A percentile compares a stretch with the other conserved stretches of the same genome.
Evolutionary conservation across 192 early-diverging fungal species (phyloP).

Genomic region (Backusella morwellensis): DNA sequence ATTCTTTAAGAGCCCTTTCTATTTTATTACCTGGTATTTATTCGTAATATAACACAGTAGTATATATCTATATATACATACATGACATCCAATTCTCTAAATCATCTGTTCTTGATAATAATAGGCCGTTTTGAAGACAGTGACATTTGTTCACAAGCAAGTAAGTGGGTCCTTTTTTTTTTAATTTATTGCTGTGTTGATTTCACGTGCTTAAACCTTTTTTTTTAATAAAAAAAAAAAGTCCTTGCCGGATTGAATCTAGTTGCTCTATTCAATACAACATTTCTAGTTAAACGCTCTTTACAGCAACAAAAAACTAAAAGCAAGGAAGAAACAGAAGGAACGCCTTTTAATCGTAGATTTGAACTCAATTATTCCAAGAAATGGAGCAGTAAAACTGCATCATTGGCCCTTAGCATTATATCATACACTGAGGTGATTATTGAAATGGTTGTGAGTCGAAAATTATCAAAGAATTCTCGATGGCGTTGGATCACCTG

Average conservation of each 20-base stretch:
- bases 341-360: not conserved
- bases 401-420: conserved; percentile 10
- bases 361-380: conserved; percentile 3
- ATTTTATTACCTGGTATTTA: conserved; percentile 23
- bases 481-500: conserved; percentile 16
- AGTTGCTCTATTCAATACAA: conserved; percentile 18
- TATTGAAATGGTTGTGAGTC: conserved; percentile 15
- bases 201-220: not conserved
- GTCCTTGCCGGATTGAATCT: conserved; percentile 18
- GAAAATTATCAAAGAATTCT: conserved; percentile 9
- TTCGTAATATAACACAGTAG: not conserved
- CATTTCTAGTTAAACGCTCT: not conserved
- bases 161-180: conserved; percentile 1
- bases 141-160: conserved; percentile 20
- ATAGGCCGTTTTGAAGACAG: conserved; percentile 28
- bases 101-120: not conserved
- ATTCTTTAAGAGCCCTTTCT: conserved; percentile 14
- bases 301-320: not conserved
- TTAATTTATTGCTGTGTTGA: not conserved
- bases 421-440: conserved; percentile 27
- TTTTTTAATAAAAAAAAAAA: conserved; percentile 3
- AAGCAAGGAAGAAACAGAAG: not conserved
- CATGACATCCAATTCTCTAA: not conserved
- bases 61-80: not conserved
- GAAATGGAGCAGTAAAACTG: not conserved